phyloP scores from a whole-genome alignment of 192 early-diverging fungal species.

The Chytriomyces confervae region DNA sequence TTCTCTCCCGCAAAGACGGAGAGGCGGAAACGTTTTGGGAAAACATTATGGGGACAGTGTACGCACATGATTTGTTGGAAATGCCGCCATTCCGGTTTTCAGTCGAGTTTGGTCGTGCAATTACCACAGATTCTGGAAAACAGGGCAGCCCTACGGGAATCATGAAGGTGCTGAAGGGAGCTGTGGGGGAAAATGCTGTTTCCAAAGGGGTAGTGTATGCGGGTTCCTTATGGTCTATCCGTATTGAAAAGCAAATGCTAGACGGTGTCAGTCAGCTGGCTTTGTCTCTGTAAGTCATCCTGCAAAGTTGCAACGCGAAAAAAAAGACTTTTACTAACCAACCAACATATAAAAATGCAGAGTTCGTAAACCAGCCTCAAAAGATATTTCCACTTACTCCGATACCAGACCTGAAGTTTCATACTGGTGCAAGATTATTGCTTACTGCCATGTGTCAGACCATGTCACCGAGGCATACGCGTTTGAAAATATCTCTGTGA shows the following conservation, averaged over 20 bases:
- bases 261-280: conserved; percentile 11
- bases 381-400: conserved; percentile 11
- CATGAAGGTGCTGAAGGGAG: conserved; percentile 29
- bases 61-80: conserved; percentile 35
- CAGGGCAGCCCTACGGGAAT: neutral
- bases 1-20: conserved; percentile 8
- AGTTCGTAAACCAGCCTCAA: conserved; percentile 2
- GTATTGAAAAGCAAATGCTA: conserved; percentile 16
- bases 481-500: conserved; percentile 23
- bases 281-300: conserved; percentile 12
- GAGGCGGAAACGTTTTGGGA: conserved; percentile 23
- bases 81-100: conserved; percentile 52
- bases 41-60: conserved; percentile 21
- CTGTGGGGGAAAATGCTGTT: conserved; percentile 18
- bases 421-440: conserved; percentile 31
- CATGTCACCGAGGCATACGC: conserved; percentile 29
- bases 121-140: neutral
- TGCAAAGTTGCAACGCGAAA: neutral
- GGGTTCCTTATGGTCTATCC: conserved; percentile 15
- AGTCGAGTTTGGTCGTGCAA: conserved; percentile 43
- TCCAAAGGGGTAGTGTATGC: conserved; percentile 24
- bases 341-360: neutral
- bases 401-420: conserved; percentile 17
- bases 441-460: neutral
- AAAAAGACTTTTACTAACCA: neutral